Evolutionary conservation across 495 filamentous ascomycete genomes (phyloP).

Genomic region (Annulohypoxylon bovei): DNA sequence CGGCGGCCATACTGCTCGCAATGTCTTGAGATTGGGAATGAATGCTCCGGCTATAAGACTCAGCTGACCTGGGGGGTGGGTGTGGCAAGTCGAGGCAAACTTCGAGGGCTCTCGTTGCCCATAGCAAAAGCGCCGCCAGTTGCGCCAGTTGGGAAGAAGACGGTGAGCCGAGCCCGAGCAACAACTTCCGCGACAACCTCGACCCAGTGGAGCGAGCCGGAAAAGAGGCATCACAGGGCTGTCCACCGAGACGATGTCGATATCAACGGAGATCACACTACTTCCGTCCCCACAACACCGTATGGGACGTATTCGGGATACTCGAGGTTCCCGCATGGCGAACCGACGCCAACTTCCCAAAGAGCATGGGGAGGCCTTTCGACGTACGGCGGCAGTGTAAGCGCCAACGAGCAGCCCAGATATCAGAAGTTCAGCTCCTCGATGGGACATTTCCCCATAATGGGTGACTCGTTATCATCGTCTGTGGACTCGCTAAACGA

Average conservation of each 20-base stretch:
- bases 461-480: constrained; percentile 56
- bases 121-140: constrained; percentile 77
- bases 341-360: constrained; percentile 45
- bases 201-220: constrained; percentile 51
- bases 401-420: constrained; percentile 37
- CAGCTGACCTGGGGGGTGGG: constrained; percentile 98
- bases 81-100: constrained; percentile 94
- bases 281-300: constrained; percentile 43
- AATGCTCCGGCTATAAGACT: constrained; percentile 97
- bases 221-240: constrained; percentile 45
- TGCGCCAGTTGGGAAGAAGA: constrained; percentile 56
- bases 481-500: constrained; percentile 64
- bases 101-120: constrained; percentile 86
- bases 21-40: constrained; percentile 89
- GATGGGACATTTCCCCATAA: constrained; percentile 44
- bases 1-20: constrained; percentile 94
- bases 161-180: constrained; percentile 51
- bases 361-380: constrained; percentile 41
- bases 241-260: constrained; percentile 49
- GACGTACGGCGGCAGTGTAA: constrained; percentile 41
- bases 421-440: constrained; percentile 43
- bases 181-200: constrained; percentile 48
- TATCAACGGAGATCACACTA: constrained; percentile 35
- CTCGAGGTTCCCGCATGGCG: constrained; percentile 48
- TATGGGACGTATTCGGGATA: constrained; percentile 52